Conservation (phyloP, 2,329 filamentous ascomycete species). For the Geoglossum cookeanum region DNA sequence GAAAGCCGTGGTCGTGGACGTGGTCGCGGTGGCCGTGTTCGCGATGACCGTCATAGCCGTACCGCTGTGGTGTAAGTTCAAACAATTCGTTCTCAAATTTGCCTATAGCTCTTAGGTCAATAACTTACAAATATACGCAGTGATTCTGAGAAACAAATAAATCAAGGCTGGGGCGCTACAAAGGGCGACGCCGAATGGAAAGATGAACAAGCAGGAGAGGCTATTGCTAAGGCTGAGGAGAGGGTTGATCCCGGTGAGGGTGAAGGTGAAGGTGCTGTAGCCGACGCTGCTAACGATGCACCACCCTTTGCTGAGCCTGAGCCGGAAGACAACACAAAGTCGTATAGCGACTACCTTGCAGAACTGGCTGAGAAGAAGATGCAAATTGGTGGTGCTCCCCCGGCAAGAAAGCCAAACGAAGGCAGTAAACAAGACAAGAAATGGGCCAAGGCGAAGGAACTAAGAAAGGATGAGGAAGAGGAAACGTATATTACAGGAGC, state of each 20-base stretch:
- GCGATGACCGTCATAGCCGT: constrained; percentile 44
- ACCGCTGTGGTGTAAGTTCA: constrained; percentile 36
- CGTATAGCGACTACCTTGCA: constrained; percentile 74
- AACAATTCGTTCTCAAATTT: background rate
- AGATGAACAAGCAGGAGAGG: constrained; percentile 82
- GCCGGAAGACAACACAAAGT: constrained; percentile 74
- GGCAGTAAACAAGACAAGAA: constrained; percentile 77
- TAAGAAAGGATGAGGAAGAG: constrained; percentile 37
- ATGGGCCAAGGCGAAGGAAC: constrained; percentile 67
- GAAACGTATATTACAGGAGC: constrained; percentile 55
- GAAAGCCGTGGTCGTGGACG: constrained; percentile 22
- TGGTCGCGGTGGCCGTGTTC: constrained; percentile 28
- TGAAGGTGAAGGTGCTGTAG: constrained; percentile 20
- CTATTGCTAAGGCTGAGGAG: constrained; percentile 69
- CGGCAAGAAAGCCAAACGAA: constrained; percentile 77
- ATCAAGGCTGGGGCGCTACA: constrained; percentile 72
- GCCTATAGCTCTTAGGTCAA: too few species aligned
- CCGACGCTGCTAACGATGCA: constrained; percentile 14
- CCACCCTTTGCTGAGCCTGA: constrained; percentile 21
- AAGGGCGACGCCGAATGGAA: constrained; percentile 70
- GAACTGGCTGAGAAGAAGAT: constrained; percentile 44
- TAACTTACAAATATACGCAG: constrained; percentile 26
- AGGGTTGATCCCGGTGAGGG: constrained; percentile 31
- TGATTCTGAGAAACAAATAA: constrained; percentile 70
- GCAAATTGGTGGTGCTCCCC: constrained; percentile 1